A percentile compares a stretch with the other conserved stretches of the same genome.
Evolutionary conservation across 1,284 basidiomycete species (phyloP).

Genomic region (Malassezia slooffiae): DNA sequence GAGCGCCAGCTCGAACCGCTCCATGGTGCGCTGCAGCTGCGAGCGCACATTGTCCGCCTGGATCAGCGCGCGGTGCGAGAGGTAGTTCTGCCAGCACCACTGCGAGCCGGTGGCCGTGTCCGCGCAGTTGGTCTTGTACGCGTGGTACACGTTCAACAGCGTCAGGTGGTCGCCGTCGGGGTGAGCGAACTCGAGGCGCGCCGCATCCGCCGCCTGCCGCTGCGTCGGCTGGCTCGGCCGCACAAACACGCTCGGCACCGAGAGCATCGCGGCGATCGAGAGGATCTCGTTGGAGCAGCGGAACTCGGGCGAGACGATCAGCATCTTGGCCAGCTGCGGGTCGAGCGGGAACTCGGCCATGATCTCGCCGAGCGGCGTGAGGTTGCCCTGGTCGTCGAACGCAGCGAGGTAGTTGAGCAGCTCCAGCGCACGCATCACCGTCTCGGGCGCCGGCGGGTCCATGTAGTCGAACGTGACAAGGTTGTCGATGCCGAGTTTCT

Average conservation of each 20-base stretch:
- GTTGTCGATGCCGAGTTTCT: conserved; percentile 67
- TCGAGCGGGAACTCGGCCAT: conserved; percentile 99
- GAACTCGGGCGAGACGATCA: conserved; percentile 88
- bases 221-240: conserved; percentile 57
- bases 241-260: conserved; percentile 86
- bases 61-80: conserved; percentile 68
- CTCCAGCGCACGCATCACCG: conserved; percentile 93
- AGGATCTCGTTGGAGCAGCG: conserved; percentile 91
- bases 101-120: conserved; percentile 45
- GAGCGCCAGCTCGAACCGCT: conserved; percentile 61
- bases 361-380: conserved; percentile 74
- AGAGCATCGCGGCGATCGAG: conserved; percentile 85
- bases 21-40: conserved; percentile 85
- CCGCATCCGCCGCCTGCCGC: conserved; percentile 80
- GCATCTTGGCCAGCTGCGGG: conserved; percentile 83
- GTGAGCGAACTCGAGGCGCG: conserved; percentile 75
- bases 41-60: conserved; percentile 93
- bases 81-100: conserved; percentile 89
- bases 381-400: conserved; percentile 82
- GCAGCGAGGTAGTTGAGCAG: conserved; percentile 83
- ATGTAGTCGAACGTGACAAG: conserved; percentile 70
- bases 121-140: conserved; percentile 59
- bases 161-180: conserved; percentile 95
- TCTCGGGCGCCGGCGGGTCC: conserved; percentile 66
- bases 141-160: conserved; percentile 87